Evolutionary conservation across 495 filamentous ascomycete species (phyloP).

Genomic region (Sordaria brevicollis): DNA sequence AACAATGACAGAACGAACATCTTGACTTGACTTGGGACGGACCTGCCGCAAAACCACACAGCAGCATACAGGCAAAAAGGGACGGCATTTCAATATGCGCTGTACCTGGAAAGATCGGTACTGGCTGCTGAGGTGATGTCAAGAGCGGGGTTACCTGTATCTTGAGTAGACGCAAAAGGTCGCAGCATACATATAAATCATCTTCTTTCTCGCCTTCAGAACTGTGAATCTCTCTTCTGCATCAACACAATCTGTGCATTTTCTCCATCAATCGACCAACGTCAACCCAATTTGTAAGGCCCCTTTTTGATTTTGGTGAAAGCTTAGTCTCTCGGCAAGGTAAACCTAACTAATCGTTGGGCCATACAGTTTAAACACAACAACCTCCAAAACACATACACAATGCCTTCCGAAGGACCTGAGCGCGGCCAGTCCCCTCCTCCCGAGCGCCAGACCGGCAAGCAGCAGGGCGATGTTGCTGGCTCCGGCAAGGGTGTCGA

Average conservation of each 20-base stretch:
- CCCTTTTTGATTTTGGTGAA: not conserved
- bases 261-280: not conserved
- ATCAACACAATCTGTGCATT: not conserved
- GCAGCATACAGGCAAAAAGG: not conserved
- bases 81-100: not conserved
- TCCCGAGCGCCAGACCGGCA: conserved; percentile 55
- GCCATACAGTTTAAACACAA: not conserved
- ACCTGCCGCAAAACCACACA: not conserved
- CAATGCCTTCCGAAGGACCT: conserved; percentile 11
- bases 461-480: conserved; percentile 49
- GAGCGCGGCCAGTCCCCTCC: conserved; percentile 73
- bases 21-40: not conserved
- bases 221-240: not conserved
- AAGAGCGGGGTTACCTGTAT: not conserved
- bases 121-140: not conserved
- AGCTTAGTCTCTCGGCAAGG: not conserved
- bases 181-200: not conserved
- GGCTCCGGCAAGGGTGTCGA: conserved; percentile 47
- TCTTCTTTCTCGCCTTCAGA: not conserved
- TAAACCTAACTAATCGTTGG: not conserved
- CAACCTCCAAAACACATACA: not conserved
- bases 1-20: not conserved
- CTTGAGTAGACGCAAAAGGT: not conserved
- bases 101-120: not conserved
- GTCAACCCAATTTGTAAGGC: not conserved